A percentile compares a stretch with the other conserved stretches of the same genome.
phyloP scores from a whole-genome alignment of 148 eudicot genomes.

The Vaccinium macrocarpon region DNA sequence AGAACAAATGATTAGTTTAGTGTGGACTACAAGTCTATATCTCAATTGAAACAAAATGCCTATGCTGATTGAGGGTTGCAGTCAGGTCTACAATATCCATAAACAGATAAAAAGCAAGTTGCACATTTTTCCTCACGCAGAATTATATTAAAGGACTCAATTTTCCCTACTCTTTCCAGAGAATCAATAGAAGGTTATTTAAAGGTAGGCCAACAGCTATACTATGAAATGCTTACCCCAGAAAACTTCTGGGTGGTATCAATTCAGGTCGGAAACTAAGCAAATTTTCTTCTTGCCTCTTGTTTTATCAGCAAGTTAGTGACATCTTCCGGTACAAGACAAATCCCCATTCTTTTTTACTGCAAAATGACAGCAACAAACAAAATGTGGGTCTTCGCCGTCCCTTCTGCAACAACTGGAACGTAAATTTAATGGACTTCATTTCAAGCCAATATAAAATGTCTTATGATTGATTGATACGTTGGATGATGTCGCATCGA shows the following conservation, averaged over 20 bases:
- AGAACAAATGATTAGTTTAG: neutral
- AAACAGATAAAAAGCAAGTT: neutral
- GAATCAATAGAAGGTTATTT: neutral
- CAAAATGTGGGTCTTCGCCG: neutral
- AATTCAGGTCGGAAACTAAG: neutral
- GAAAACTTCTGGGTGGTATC: neutral
- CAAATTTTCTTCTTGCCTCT: slow-evolving; percentile 8
- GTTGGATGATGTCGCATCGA: neutral
- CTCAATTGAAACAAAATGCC: neutral
- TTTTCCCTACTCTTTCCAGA: neutral
- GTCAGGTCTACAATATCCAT: neutral
- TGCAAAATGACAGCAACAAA: neutral
- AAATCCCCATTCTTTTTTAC: neutral
- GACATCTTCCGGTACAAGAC: slow-evolving; percentile 8
- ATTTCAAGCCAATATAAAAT: neutral
- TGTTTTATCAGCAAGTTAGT: slow-evolving; percentile 2
- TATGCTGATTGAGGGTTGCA: neutral
- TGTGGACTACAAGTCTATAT: neutral
- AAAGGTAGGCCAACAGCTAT: neutral
- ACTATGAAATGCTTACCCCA: slow-evolving; percentile 3
- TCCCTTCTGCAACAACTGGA: neutral
- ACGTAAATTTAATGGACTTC: slow-evolving; percentile 1
- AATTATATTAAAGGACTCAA: neutral
- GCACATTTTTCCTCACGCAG: neutral
- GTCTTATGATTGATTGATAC: neutral